A percentile compares a stretch with the other conserved stretches of the same genome.
These are phyloP conservation scores for Scalesia atractyloides DNA, from an alignment of 129 eudicot species.

Conservation along the genomic window DNA sequence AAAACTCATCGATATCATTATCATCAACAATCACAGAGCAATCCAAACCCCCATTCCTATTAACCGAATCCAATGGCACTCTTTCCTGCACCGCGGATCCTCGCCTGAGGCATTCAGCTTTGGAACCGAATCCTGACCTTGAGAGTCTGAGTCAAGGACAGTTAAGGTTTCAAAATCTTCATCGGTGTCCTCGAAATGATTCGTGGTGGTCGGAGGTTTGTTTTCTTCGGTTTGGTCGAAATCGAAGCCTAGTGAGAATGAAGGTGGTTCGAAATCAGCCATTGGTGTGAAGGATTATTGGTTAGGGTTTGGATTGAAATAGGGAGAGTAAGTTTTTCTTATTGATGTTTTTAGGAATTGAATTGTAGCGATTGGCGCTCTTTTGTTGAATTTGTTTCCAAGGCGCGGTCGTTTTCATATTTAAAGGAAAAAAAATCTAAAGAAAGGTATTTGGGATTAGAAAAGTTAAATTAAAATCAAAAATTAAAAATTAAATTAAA, in stretches of 20 bases:
- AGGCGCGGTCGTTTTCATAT: constrained; percentile 22
- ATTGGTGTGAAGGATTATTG: constrained; percentile 5
- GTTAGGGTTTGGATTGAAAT: not conserved
- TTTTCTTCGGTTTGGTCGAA: constrained; percentile 27
- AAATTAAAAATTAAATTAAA: too few species aligned
- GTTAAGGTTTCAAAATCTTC: constrained; percentile 49
- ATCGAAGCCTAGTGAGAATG: constrained; percentile 85
- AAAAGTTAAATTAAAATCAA: too few species aligned
- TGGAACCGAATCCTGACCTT: constrained; percentile 28
- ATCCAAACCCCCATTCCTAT: constrained; percentile 16
- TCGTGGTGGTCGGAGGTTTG: constrained; percentile 14
- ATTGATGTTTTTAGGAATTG: too few species aligned
- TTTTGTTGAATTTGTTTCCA: constrained; percentile 15
- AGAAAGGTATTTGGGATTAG: too few species aligned
- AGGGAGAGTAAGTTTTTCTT: too few species aligned
- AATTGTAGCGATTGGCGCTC: constrained; percentile 14
- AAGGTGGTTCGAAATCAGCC: constrained; percentile 75
- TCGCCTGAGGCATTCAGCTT: constrained; percentile 65
- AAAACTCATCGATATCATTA: constrained; percentile 78
- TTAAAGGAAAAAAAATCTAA: not conserved
- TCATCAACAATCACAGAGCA: constrained; percentile 44
- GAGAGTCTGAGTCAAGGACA: constrained; percentile 38
- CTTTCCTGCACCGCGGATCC: constrained; percentile 29
- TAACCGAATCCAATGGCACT: constrained; percentile 18
- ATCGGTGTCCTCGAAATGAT: constrained; percentile 32